These are phyloP conservation scores for Ulota crispa DNA, from an alignment of 225 moss, liverwort and hornwort species.

Conservation along the genomic window DNA sequence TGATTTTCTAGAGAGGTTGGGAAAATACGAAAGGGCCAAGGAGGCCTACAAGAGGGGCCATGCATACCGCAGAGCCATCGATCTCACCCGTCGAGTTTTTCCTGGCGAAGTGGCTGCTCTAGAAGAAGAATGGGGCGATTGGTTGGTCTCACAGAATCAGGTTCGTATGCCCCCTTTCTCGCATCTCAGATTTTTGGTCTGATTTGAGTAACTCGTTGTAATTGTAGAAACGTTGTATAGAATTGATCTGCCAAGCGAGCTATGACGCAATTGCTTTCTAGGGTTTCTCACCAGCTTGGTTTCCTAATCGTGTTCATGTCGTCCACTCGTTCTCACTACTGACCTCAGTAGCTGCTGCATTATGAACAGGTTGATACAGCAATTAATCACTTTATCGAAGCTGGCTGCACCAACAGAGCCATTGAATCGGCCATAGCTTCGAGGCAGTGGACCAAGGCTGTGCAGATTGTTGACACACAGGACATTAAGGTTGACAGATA, in stretches of 20 bases:
- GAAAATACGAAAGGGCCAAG: slow-evolving; percentile 77
- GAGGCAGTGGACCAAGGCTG: slow-evolving; percentile 89
- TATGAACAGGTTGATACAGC: slow-evolving; percentile 74
- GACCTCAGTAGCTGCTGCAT: neutral
- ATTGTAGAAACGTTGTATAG: neutral
- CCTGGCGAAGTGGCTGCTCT: slow-evolving; percentile 76
- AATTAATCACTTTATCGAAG: slow-evolving; percentile 91
- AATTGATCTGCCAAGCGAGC: neutral
- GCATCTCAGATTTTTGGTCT: neutral
- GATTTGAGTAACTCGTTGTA: neutral
- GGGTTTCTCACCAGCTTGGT: slow-evolving; percentile 10
- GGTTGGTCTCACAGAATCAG: slow-evolving; percentile 89
- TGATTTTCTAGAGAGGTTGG: slow-evolving; percentile 76
- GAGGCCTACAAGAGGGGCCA: slow-evolving; percentile 81
- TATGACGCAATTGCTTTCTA: neutral
- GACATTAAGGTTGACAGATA: slow-evolving; percentile 47
- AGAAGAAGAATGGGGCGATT: slow-evolving; percentile 98
- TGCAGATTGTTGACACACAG: slow-evolving; percentile 85
- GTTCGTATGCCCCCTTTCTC: slow-evolving; percentile 22
- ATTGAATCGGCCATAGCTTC: slow-evolving; percentile 89
- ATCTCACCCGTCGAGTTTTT: slow-evolving; percentile 82
- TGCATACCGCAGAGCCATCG: slow-evolving; percentile 77
- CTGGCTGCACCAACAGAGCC: slow-evolving; percentile 74
- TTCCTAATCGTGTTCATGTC: neutral
- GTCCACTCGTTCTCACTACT: slow-evolving; percentile 1